Conservation (phyloP, 208 protist genomes). For the Trypanosoma rangeli region DNA sequence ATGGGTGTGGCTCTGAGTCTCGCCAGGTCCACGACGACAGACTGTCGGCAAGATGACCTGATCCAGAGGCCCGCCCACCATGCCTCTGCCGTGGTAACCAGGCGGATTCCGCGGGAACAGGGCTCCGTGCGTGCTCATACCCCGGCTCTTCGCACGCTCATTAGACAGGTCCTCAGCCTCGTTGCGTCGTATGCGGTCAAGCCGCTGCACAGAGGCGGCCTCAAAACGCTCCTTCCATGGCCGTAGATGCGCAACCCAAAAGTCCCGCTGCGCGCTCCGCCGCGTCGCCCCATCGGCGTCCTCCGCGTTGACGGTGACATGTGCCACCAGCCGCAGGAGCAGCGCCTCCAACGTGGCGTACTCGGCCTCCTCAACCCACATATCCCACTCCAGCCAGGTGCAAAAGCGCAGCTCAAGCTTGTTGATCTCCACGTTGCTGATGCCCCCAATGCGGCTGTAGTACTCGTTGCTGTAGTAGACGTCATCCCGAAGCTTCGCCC, state of each 20-base stretch:
- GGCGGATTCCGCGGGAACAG: not conserved
- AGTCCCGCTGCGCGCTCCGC: not conserved
- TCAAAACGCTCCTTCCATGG: constrained; percentile 23
- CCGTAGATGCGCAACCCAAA: constrained; percentile 7
- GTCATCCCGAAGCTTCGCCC: constrained; percentile 94
- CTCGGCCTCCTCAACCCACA: constrained; percentile 57
- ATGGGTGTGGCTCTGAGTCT: not conserved
- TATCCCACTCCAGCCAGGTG: constrained; percentile 71
- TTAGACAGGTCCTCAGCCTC: not conserved
- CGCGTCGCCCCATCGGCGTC: not conserved
- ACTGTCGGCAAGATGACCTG: not conserved
- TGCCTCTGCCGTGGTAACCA: not conserved
- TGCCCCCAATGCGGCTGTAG: constrained; percentile 92
- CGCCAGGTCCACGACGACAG: not conserved
- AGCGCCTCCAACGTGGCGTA: constrained; percentile 51
- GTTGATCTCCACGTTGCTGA: constrained; percentile 87
- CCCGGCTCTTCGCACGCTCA: not conserved
- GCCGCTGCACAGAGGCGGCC: not conserved
- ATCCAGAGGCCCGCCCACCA: not conserved
- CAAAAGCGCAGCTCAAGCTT: constrained; percentile 90
- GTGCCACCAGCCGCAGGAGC: constrained; percentile 23
- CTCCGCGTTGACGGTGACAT: not conserved
- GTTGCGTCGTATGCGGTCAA: not conserved
- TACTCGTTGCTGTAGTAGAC: constrained; percentile 92
- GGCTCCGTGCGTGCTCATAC: not conserved